These are phyloP conservation scores for Gymnopilus junonius DNA, from an alignment of 768 basidiomycete genomes.

Conservation along the genomic window DNA sequence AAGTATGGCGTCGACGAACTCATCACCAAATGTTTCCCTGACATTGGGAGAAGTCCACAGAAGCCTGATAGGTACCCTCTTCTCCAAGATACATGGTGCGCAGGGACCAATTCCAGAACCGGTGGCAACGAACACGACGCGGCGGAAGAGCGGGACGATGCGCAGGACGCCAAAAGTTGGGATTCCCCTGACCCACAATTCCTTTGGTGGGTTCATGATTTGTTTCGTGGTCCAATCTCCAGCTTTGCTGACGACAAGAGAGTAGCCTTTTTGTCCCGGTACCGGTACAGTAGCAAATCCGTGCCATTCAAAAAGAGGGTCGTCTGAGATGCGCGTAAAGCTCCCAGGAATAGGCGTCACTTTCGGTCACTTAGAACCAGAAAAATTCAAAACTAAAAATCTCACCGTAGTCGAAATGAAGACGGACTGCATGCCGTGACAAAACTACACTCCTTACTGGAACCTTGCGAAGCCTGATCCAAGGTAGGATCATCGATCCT, in stretches of 20 bases:
- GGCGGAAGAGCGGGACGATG: slow-evolving; percentile 58
- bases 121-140: slow-evolving; percentile 61
- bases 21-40: slow-evolving; percentile 63
- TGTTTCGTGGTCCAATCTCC: slow-evolving; percentile 64
- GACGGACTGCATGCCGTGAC: slow-evolving; percentile 59
- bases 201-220: slow-evolving; percentile 55
- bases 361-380: slow-evolving; percentile 16
- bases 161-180: slow-evolving; percentile 59
- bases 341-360: slow-evolving; percentile 51
- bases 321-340: slow-evolving; percentile 48
- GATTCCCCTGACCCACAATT: slow-evolving; percentile 62
- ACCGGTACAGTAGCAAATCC: slow-evolving; percentile 59
- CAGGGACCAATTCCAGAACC: slow-evolving; percentile 67
- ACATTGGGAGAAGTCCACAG: slow-evolving; percentile 70
- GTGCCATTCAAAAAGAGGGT: slow-evolving; percentile 62
- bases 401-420: slow-evolving; percentile 64
- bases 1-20: slow-evolving; percentile 59
- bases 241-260: slow-evolving; percentile 58
- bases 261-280: slow-evolving; percentile 53
- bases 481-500: slow-evolving; percentile 61
- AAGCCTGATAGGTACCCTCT: slow-evolving; percentile 53
- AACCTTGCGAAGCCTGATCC: slow-evolving; percentile 61
- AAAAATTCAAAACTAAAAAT: background rate
- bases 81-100: slow-evolving; percentile 55
- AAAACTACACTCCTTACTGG: slow-evolving; percentile 55